A percentile compares a stretch with the other conserved stretches of the same genome.
Conservation (phyloP, 345 rosid species). For the Combretum micranthum region DNA sequence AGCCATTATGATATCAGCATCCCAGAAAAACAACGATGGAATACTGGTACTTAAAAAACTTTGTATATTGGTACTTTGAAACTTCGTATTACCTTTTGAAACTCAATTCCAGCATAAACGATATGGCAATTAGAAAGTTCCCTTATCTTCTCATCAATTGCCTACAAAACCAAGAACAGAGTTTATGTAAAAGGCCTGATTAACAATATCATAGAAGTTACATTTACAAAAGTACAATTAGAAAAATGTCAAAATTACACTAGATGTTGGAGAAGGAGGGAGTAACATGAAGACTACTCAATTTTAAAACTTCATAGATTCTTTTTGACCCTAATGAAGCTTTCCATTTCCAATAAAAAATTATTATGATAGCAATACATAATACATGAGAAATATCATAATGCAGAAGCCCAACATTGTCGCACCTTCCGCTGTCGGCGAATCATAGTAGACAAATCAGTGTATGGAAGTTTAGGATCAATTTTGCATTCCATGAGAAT, state of each 20-base stretch:
- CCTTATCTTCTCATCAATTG: conserved; percentile 91
- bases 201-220: neutral
- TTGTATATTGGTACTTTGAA: no score
- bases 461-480: conserved; percentile 94
- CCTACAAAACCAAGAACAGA: conserved; percentile 38
- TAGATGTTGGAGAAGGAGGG: neutral
- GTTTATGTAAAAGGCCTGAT: neutral
- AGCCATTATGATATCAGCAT: no score
- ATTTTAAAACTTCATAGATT: neutral
- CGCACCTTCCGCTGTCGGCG: conserved; percentile 85
- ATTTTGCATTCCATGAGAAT: conserved; percentile 99
- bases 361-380: no score
- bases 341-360: neutral
- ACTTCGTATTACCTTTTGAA: conserved; percentile 59
- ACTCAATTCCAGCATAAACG: conserved; percentile 64
- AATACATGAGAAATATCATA: neutral
- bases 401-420: neutral
- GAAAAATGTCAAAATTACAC: neutral
- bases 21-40: no score
- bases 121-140: conserved; percentile 89
- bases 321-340: neutral
- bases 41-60: neutral
- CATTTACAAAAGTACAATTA: neutral
- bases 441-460: conserved; percentile 86
- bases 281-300: neutral